These are phyloP conservation scores for Cladobotryum mycophilum DNA, from an alignment of 2,329 filamentous ascomycete genomes.

Conservation along the genomic window DNA sequence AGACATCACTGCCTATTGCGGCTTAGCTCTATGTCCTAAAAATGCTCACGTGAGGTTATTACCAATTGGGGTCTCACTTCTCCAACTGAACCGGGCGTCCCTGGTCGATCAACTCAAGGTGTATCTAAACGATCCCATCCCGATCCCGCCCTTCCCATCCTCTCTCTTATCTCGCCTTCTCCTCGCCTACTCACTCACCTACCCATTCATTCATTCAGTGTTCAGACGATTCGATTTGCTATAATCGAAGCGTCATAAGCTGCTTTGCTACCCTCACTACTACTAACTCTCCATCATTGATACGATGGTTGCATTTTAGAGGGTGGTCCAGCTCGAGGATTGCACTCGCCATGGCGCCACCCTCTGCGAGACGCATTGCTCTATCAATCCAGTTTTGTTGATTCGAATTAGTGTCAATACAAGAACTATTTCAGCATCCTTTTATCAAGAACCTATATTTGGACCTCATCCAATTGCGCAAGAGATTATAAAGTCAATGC, in stretches of 20 bases:
- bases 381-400: slow-evolving; percentile 1
- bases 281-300: no score
- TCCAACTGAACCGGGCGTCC: not conserved
- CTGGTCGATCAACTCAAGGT: not conserved
- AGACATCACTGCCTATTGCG: not conserved
- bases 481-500: no score
- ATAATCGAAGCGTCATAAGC: no score
- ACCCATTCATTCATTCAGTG: not conserved
- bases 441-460: not conserved
- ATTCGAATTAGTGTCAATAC: no score
- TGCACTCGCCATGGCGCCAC: slow-evolving; percentile 49
- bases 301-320: slow-evolving; percentile 42
- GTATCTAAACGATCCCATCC: slow-evolving; percentile 1
- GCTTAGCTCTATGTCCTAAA: not conserved
- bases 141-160: slow-evolving; percentile 4
- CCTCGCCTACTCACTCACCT: slow-evolving; percentile 1
- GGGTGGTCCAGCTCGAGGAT: slow-evolving; percentile 40
- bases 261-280: not conserved
- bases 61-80: slow-evolving; percentile 3
- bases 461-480: no score
- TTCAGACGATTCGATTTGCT: no score
- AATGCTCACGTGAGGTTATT: slow-evolving; percentile 5
- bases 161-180: slow-evolving; percentile 3
- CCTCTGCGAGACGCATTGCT: slow-evolving; percentile 37
- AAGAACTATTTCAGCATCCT: not conserved